phyloP scores from a whole-genome alignment of 192 early-diverging fungal species.

The Dispira parvispora region DNA sequence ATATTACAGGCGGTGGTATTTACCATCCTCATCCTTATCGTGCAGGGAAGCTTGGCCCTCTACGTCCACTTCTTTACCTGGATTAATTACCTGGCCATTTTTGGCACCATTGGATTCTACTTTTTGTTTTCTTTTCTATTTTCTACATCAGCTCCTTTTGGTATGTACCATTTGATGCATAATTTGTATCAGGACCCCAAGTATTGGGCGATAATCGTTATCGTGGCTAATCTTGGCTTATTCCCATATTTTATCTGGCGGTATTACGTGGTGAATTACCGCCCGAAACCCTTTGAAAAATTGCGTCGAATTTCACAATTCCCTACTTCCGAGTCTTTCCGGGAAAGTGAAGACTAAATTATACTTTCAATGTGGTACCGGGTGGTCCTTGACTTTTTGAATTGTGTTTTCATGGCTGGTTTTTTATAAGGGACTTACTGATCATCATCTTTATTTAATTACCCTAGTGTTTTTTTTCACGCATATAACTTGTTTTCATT shows the following conservation, averaged over 20 bases:
- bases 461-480: no score
- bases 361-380: no score
- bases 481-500: no score
- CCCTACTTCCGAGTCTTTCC: no score
- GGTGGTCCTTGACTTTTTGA: no score
- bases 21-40: background rate
- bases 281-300: background rate
- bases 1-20: background rate
- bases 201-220: background rate
- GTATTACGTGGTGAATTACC: conserved; percentile 4
- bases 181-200: background rate
- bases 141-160: background rate
- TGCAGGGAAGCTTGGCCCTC: background rate
- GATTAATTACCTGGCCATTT: background rate
- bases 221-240: background rate
- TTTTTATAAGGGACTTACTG: no score
- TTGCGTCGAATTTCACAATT: background rate
- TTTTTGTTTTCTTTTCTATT: background rate
- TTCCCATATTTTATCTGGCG: background rate
- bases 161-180: conserved; percentile 5
- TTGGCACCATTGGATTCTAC: background rate
- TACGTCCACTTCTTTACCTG: background rate
- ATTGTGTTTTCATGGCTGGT: no score
- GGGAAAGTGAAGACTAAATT: no score
- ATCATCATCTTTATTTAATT: no score